Base-by-base conservation (phyloP, 1,284 basidiomycete genomes). In the Gymnopus androsaceus region DNA sequence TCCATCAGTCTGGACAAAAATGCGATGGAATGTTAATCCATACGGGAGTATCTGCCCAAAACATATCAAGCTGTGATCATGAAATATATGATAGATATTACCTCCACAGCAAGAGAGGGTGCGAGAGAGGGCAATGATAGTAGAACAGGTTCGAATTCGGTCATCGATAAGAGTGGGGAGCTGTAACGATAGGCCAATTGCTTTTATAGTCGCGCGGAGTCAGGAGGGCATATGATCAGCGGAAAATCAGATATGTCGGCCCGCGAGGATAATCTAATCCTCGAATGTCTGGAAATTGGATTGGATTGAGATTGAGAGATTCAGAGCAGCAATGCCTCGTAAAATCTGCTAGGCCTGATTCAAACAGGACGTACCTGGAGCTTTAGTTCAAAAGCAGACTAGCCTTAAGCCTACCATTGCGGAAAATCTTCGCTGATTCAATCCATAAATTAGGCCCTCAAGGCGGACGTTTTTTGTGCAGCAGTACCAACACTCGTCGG, bases 1-100 rank as follows among this genome's bases (percentile, higher is more conserved):
- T 46, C 85, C 87, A 63, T 84, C 80, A 45, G 78, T 78, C 63
- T 86, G 82, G 27, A 88, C 80, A 60, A 83, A 77, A 60, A 89
- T 70, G 36, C 80, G 78, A 65, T 89, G 84, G 55, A 90, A 74
- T 11, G 85, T 87, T 57, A 88, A 69, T 9, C 87, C 87, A 61
- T 79, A 74, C 5, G 87, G 86, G 37, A 88, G 73, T 58, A 88
- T 70, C 85, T 88, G 59, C 14, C 51, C 27, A 23, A 33, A 51
- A 23, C 15, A 36, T 19, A 51, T 40, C 44, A 58, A 48, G n/a
- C 14, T 17, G 40, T 59, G n/a, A 61, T 53, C 21, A 23, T 31
- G 1, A 19, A 12, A 14, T 19, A 23, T 23, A 44, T 2, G 36
- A 19, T 5, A 6, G 17, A 30, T 25, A 33, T 54, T 62, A 81